Conservation (phyloP, 495 filamentous ascomycete species). For the Annulohypoxylon moriforme region DNA sequence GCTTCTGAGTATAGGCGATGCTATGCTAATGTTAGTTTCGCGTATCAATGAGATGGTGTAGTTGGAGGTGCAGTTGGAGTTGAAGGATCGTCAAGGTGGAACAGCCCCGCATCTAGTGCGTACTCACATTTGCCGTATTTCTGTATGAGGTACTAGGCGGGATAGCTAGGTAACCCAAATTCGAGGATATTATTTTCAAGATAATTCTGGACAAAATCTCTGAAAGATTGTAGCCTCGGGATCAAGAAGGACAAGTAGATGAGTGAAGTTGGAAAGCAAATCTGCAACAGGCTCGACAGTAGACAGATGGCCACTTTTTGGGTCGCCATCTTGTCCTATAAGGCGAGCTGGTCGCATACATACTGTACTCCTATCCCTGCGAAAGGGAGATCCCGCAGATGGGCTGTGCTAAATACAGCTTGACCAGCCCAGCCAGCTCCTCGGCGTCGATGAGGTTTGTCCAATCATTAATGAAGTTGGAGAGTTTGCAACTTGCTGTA, state of each 20-base stretch:
- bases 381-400: slow-evolving; percentile 25
- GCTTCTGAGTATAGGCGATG: background rate
- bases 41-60: background rate
- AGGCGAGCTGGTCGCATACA: slow-evolving; percentile 18
- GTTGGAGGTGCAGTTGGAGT: background rate
- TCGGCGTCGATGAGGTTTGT: slow-evolving; percentile 33
- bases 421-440: slow-evolving; percentile 35
- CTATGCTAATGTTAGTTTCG: background rate
- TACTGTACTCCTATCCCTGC: slow-evolving; percentile 10
- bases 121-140: slow-evolving; percentile 13
- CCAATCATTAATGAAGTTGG: slow-evolving; percentile 39
- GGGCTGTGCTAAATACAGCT: slow-evolving; percentile 31
- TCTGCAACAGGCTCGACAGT: slow-evolving; percentile 16
- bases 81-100: slow-evolving; percentile 19
- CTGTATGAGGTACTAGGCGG: background rate
- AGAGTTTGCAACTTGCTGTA: slow-evolving; percentile 4
- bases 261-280: background rate
- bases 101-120: slow-evolving; percentile 23
- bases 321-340: slow-evolving; percentile 33
- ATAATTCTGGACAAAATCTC: background rate
- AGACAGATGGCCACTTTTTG: slow-evolving; percentile 31
- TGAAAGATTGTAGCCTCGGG: background rate
- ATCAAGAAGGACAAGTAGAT: background rate
- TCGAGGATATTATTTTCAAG: background rate
- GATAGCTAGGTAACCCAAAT: background rate